Percentiles rank a stretch among this genome's conserved stretches.
These are phyloP conservation scores for Cairneyella variabilis DNA, from an alignment of 495 filamentous ascomycete species.

Conservation along the genomic window DNA sequence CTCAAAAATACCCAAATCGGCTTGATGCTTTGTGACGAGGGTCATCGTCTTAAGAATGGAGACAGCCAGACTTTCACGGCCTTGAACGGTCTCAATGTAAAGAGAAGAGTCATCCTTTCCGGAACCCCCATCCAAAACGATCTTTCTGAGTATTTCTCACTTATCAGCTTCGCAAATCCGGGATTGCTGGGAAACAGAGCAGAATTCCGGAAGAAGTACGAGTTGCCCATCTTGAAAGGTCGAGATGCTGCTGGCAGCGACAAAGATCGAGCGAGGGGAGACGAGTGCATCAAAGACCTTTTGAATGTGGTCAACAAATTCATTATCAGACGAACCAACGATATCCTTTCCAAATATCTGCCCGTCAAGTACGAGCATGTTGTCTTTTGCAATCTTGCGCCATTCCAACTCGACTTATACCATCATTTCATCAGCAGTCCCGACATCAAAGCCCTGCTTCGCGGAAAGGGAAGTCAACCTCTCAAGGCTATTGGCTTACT, in stretches of 20 bases:
- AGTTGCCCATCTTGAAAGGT: slow-evolving; percentile 87
- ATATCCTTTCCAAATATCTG: slow-evolving; percentile 96
- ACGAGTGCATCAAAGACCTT: slow-evolving; percentile 79
- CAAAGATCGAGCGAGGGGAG: slow-evolving; percentile 74
- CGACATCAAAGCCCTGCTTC: slow-evolving; percentile 85
- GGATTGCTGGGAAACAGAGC: slow-evolving; percentile 81
- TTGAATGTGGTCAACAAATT: slow-evolving; percentile 91
- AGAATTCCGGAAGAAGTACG: slow-evolving; percentile 94
- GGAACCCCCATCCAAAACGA: slow-evolving; percentile 99
- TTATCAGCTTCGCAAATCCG: slow-evolving; percentile 96
- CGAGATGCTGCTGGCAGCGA: slow-evolving; percentile 89
- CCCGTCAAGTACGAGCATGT: slow-evolving; percentile 99
- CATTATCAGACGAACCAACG: slow-evolving; percentile 97
- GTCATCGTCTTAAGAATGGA: slow-evolving; percentile 96
- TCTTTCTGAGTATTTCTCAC: slow-evolving; percentile 92
- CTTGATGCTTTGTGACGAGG: slow-evolving; percentile 95
- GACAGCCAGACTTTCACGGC: slow-evolving; percentile 93
- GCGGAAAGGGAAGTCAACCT: slow-evolving; percentile 93
- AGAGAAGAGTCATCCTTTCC: slow-evolving; percentile 87
- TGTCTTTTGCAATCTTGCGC: slow-evolving; percentile 96
- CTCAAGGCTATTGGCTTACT: slow-evolving; percentile 94
- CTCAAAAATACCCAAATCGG: slow-evolving; percentile 85
- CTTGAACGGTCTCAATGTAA: slow-evolving; percentile 85
- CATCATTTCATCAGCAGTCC: slow-evolving; percentile 96
- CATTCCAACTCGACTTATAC: slow-evolving; percentile 90